Conservation (phyloP, 306 rosid genomes). For the Trichosanthes truncata region DNA sequence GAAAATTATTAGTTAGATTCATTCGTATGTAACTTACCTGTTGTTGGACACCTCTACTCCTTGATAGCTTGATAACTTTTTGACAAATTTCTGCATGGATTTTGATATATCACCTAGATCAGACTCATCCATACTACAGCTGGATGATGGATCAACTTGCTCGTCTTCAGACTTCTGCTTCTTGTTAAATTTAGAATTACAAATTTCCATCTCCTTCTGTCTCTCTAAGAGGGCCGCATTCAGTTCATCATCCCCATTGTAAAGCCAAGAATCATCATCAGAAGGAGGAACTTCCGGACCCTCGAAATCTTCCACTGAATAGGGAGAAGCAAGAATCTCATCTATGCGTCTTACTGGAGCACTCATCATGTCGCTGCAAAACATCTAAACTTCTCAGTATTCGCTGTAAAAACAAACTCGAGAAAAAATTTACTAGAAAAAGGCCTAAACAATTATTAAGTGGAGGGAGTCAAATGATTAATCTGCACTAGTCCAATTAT, state of each 20-base stretch:
- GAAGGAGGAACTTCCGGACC: slow-evolving; percentile 61
- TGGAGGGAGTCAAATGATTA: neutral
- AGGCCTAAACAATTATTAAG: neutral
- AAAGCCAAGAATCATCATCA: slow-evolving; percentile 84
- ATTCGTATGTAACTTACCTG: slow-evolving; percentile 33
- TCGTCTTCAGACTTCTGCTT: slow-evolving; percentile 48
- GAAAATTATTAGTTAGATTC: neutral
- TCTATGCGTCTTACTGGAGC: slow-evolving; percentile 84
- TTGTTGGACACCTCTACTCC: slow-evolving; percentile 84
- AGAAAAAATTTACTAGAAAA: neutral
- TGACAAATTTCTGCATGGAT: slow-evolving; percentile 74
- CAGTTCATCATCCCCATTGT: slow-evolving; percentile 76
- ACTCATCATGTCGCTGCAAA: slow-evolving; percentile 68
- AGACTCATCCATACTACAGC: slow-evolving; percentile 40
- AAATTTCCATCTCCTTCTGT: slow-evolving; percentile 77
- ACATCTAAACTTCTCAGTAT: slow-evolving; percentile 13
- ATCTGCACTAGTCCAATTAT: neutral
- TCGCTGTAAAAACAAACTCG: neutral
- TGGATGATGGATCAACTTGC: slow-evolving; percentile 33
- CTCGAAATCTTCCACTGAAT: slow-evolving; percentile 52
- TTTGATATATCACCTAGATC: slow-evolving; percentile 65
- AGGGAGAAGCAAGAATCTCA: slow-evolving; percentile 64
- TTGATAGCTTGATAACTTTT: slow-evolving; percentile 67
- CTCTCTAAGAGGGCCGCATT: slow-evolving; percentile 72
- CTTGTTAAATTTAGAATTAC: slow-evolving; percentile 47